Base-by-base conservation (phyloP, 1,139 yeast genomes). In the Pichiaceae sp. region DNA sequence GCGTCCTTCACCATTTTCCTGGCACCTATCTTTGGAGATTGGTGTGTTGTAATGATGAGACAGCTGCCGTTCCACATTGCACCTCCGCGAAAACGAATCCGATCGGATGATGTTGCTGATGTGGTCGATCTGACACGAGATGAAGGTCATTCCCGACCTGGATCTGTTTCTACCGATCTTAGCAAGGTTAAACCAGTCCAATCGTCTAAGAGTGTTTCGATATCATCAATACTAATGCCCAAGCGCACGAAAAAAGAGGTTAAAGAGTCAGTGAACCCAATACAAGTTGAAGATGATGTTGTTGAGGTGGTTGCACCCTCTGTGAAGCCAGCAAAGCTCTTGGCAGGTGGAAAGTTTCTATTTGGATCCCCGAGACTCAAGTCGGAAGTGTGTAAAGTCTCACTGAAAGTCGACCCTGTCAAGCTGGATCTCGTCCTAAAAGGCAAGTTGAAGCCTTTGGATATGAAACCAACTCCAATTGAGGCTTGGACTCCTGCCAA, bases 341-440 rank as follows among this genome's bases (percentile, higher is more conserved):
- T 21, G 24, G 11, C 7, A 21, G 11, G 24, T 21, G 50, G 50
- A 1, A 37, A 33, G 23, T 47, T 47, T 32, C 36, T 33, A 14
- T 25, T 43, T 12, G 36, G 36, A n/a, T 24, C 42, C 2, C 32
- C 43, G 2, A 42, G 36, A 17, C 25, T 37, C 19, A 39, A 36
- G 28, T 33, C 44, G 1, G 37, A 37, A 11, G 29, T 40, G 8
- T 28, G 50, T 37, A 46, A 45, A 35, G 56, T 56, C 4, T 50
- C 56, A 0, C 43, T 62, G 25, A 50, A 46, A 12, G 34, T 55
- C 2, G 32, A 40, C 4, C 45, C 51, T 2, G 39, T 36, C 6
- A 43, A 31, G 28, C 37, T 52, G 25, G 29, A 36, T 32, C 38
- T 26, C 2, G 37, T 50, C 12, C 9, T 33, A 4, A 9, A 14